Percentiles rank a stretch among this genome's conserved stretches.
Conservation (phyloP, 2,329 filamentous ascomycete genomes). For the Cucurbitaria berberidis region DNA sequence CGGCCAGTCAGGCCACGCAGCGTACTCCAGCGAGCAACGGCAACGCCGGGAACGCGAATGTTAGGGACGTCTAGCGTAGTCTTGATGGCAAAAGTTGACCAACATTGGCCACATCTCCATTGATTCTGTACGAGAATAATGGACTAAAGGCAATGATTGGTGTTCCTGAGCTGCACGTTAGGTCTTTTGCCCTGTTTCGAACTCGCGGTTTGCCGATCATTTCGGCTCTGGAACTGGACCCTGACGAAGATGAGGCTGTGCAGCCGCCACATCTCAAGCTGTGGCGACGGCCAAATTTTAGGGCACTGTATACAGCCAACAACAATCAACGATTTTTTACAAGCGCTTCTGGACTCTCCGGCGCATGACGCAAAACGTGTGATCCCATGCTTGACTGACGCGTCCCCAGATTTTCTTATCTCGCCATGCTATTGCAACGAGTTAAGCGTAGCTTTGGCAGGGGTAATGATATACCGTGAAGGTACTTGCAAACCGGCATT, state of each 20-base stretch:
- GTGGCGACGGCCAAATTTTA: conserved; percentile 9
- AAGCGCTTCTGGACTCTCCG: conserved; percentile 15
- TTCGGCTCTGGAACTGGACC: conserved; percentile 10
- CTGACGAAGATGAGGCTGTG: conserved; percentile 8
- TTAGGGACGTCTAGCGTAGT: conserved; percentile 44
- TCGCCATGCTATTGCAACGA: conserved; percentile 10
- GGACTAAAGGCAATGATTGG: conserved; percentile 28
- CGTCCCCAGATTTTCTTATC: conserved; percentile 10
- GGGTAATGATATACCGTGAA: conserved; percentile 1
- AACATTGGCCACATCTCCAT: conserved; percentile 16
- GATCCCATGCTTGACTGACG: conserved; percentile 16
- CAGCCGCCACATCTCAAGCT: conserved; percentile 9
- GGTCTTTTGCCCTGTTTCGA: conserved; percentile 15
- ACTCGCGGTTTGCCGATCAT: conserved; percentile 25
- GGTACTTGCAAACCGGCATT: not conserved
- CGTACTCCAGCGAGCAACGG: conserved; percentile 22
- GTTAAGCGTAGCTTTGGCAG: conserved; percentile 1
- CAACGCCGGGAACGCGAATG: conserved; percentile 28
- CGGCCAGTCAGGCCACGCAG: conserved; percentile 28
- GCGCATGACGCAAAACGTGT: conserved; percentile 18
- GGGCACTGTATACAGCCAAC: conserved; percentile 12
- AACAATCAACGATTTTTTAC: conserved; percentile 7
- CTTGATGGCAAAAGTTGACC: conserved; percentile 12
- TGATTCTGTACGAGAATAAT: conserved; percentile 8
- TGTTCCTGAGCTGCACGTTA: conserved; percentile 26